Base-by-base conservation (phyloP, 768 basidiomycete genomes). In the Lentinus tigrinus region DNA sequence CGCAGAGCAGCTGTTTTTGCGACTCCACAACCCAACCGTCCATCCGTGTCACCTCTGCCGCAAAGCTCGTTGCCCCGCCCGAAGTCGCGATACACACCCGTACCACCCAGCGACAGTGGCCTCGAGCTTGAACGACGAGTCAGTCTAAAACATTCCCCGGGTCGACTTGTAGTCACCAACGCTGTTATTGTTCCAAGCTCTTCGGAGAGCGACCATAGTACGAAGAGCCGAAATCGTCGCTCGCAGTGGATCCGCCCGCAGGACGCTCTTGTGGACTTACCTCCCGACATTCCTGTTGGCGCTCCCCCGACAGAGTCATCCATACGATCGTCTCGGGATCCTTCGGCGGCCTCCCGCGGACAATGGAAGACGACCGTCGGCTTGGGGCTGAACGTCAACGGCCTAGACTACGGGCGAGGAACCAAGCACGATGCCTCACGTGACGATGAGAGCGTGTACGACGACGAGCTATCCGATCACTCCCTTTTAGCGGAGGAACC, bases 121-220 rank as follows among this genome's bases (percentile, higher is more conserved):
- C 67, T 63, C 1, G 68, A 69, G 52, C 60, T 64, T 1, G 68
- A 65, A 28, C 57, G 63, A 0, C 51, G 58, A n/a, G 63, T 65
- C 28, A 52, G 56, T 4, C 51, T 47, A 10, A 38, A 39, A 16
- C 44, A 55, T 2, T 55, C 58, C 4, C 48, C 57, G 3, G 65
- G 66, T 3, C 40, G 61, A 23, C 63, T 71, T 1, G 61, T 69
- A 3, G 65, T 69, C 6, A 52, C 68, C 2, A 69, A 71, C 47
- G 68, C 64, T 26, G 61, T 54, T 3, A 63, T 67, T 26, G 50
- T 64, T 3, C 66, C 66, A 9, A 69, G 67, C 49, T 67, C 68
- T 0, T 66, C 66, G 0, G 68, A 67, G 23, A 66, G 61, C 39
- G 62, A 61, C 9, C 56, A 61, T 16, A 36, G 19, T 2, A 27